phyloP scores from a whole-genome alignment of 2,329 filamentous ascomycete genomes.

The Paraphoma sp. region DNA sequence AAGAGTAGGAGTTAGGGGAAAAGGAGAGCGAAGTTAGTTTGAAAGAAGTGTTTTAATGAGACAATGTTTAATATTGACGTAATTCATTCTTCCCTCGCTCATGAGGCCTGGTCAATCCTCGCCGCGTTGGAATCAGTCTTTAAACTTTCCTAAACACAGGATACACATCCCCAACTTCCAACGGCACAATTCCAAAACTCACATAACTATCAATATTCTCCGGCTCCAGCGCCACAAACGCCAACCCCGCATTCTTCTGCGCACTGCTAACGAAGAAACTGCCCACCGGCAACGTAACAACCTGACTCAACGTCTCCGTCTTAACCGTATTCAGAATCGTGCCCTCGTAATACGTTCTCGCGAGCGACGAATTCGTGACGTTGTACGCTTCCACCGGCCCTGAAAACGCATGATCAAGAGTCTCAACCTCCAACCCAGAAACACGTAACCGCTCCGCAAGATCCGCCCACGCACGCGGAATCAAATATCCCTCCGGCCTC shows the following conservation, averaged over 20 bases:
- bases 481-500: slow-evolving; percentile 44
- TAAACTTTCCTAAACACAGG: slow-evolving; percentile 39
- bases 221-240: slow-evolving; percentile 48
- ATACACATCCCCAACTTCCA: slow-evolving; percentile 45
- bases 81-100: no score
- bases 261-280: slow-evolving; percentile 42
- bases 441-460: slow-evolving; percentile 40
- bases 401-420: slow-evolving; percentile 30
- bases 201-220: slow-evolving; percentile 48
- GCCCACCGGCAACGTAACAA: slow-evolving; percentile 38
- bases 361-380: slow-evolving; percentile 39
- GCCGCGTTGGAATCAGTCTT: background rate
- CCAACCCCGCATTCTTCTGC: slow-evolving; percentile 48
- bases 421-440: slow-evolving; percentile 43
- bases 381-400: slow-evolving; percentile 45
- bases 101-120: background rate
- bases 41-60: no score
- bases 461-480: slow-evolving; percentile 45
- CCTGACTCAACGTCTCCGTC: slow-evolving; percentile 27
- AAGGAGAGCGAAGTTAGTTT: no score
- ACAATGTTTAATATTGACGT: no score
- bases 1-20: background rate
- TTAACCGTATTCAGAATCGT: slow-evolving; percentile 41
- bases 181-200: slow-evolving; percentile 44
- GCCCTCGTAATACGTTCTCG: slow-evolving; percentile 42